These are phyloP conservation scores for Neofusicoccum ribis DNA, from an alignment of 2,329 filamentous ascomycete species.

Conservation along the genomic window DNA sequence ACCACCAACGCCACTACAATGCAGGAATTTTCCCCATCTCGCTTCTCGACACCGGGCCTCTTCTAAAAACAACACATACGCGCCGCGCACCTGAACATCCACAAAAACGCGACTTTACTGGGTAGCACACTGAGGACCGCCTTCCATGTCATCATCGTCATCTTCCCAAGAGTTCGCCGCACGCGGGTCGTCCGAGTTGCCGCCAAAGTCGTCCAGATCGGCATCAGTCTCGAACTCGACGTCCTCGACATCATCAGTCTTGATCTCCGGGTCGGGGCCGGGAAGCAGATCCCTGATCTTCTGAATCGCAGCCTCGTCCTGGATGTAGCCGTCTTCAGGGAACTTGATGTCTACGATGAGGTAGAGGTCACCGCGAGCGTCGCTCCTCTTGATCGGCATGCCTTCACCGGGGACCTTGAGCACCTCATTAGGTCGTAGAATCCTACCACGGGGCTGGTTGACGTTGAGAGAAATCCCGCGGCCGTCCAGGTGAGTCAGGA, in stretches of 20 bases:
- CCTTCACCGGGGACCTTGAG: conserved; percentile 87
- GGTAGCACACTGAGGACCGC: conserved; percentile 69
- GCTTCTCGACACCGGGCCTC: background rate
- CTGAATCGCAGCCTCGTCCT: conserved; percentile 66
- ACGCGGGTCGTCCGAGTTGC: conserved; percentile 67
- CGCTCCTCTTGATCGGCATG: conserved; percentile 89
- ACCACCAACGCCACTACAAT: conserved; percentile 18
- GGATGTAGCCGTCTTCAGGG: conserved; percentile 81
- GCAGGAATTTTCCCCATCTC: background rate
- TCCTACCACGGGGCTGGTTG: conserved; percentile 68
- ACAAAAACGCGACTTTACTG: conserved; percentile 52
- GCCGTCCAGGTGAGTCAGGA: conserved; percentile 89
- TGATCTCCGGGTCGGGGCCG: conserved; percentile 50
- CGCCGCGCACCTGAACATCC: background rate
- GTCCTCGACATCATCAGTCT: conserved; percentile 74
- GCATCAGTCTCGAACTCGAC: conserved; percentile 83
- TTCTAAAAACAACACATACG: background rate
- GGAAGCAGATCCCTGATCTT: conserved; percentile 76
- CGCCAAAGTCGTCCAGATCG: conserved; percentile 81
- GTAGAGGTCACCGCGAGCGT: conserved; percentile 83
- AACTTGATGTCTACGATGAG: conserved; percentile 84
- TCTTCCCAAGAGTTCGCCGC: conserved; percentile 69
- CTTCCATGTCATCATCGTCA: conserved; percentile 64
- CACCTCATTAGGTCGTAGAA: conserved; percentile 79
- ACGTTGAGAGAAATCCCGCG: conserved; percentile 82